Base-by-base conservation (phyloP, 2,329 filamentous ascomycete genomes). In the Penicillium oxalicum region DNA sequence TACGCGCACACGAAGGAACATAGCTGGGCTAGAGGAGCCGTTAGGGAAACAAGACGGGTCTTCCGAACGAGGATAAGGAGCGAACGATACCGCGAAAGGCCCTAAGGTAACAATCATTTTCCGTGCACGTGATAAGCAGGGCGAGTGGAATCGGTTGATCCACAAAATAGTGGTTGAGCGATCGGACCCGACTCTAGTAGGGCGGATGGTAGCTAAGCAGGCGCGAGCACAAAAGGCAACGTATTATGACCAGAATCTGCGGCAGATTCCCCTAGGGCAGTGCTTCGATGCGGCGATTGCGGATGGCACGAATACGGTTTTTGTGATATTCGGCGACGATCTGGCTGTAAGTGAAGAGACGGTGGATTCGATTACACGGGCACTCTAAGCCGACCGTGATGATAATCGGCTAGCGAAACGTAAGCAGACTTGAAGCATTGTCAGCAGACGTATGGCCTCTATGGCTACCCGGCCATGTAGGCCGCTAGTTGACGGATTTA, bases 211-310 rank as follows among this genome's bases (percentile, higher is more conserved):
- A 28, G 46, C 46, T 18, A 56, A 54, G 27, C 40, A 54, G 11
- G 53, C 51, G 28, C 44, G 45, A 40, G 47, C 39, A 46, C 40
- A 25, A 4, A 9, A 56, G 36, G 48, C 44, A 33, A 54, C 49
- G 9, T 53, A 48, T 47, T 58, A 59, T 44, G 41, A 58, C 37
- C 48, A 45, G 43, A 52, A 57, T 27, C 45, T 57, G 29, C 51
- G 49, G 26, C 34, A 47, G 48, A 29, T 57, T 2, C 46, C 50
- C 29, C 56, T 46, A 25, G 36, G 36, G 38, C 46, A 60, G 39
- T 56, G 50, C 47, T 54, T 57, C 45, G n/a, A 54, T 40, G 44
- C 55, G 39, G 55, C 49, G 12, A 51, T 53, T 29, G 28, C 51
- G 36, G 53, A 58, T 49, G 36, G 40, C 13, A 57, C 45, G 28